phyloP scores from a whole-genome alignment of 768 basidiomycete species.

The Russula dissimulans region DNA sequence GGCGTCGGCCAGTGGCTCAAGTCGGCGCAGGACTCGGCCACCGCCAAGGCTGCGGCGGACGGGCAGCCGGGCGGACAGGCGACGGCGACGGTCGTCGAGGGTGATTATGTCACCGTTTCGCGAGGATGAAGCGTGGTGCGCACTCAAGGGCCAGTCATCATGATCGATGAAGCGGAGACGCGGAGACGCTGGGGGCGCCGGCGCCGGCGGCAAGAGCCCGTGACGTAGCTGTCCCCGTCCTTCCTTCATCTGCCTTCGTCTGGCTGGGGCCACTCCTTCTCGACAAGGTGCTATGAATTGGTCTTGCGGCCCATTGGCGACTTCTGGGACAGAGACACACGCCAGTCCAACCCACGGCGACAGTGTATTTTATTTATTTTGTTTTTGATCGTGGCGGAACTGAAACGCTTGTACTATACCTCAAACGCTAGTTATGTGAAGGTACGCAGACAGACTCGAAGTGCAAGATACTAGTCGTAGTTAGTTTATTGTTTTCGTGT shows the following conservation, averaged over 20 bases:
- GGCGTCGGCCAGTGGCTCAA: slow-evolving; percentile 56
- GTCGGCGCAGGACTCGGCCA: slow-evolving; percentile 33
- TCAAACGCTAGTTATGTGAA: background rate
- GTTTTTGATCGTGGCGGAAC: background rate
- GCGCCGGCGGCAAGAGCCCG: background rate
- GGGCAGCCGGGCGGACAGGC: background rate
- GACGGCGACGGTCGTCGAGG: background rate
- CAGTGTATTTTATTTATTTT: background rate
- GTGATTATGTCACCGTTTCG: background rate
- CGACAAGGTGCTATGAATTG: background rate
- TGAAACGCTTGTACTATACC: background rate
- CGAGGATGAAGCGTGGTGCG: too few relatives aligned
- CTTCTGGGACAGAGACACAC: background rate
- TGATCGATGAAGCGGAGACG: too few relatives aligned
- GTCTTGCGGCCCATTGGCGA: background rate
- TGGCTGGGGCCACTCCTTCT: background rate
- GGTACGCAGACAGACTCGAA: background rate
- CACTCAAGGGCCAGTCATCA: too few relatives aligned
- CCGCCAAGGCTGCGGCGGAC: background rate
- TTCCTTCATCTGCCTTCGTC: background rate
- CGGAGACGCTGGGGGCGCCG: background rate
- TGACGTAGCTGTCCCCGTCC: background rate
- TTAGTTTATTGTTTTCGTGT: background rate
- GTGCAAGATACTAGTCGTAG: background rate
- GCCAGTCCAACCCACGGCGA: background rate